Evolutionary conservation across 2,329 filamentous ascomycete species (phyloP).

Genomic region (Lachnellula subtilissima): DNA sequence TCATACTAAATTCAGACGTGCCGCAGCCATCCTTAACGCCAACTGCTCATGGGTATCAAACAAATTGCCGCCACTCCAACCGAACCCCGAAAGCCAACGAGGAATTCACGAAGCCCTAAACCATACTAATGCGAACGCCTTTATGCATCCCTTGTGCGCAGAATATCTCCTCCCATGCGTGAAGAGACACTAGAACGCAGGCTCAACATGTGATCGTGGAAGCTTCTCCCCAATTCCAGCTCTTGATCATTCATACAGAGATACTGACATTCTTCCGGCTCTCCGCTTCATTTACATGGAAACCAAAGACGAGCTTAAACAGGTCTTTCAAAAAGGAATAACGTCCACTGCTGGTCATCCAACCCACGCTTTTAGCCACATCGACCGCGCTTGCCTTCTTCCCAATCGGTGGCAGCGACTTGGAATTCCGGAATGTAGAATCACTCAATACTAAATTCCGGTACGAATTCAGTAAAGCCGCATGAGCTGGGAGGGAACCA

Average conservation of each 20-base stretch:
- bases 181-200: not conserved
- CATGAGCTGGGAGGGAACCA: slow-evolving; percentile 66
- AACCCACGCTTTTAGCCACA: slow-evolving; percentile 71
- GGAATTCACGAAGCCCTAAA: not conserved
- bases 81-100: not conserved
- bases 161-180: not conserved
- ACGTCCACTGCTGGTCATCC: slow-evolving; percentile 67
- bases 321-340: slow-evolving; percentile 79
- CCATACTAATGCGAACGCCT: not conserved
- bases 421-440: slow-evolving; percentile 54
- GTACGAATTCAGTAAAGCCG: slow-evolving; percentile 70
- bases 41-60: not conserved
- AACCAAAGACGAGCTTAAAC: slow-evolving; percentile 80
- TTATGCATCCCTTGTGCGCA: not conserved
- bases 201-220: not conserved
- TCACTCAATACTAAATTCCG: slow-evolving; percentile 75
- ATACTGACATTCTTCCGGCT: slow-evolving; percentile 61
- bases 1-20: not conserved
- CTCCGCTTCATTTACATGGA: slow-evolving; percentile 73
- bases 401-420: slow-evolving; percentile 50
- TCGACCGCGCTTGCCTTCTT: slow-evolving; percentile 66
- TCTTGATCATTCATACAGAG: slow-evolving; percentile 38
- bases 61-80: not conserved
- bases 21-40: not conserved
- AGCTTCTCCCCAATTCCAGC: not conserved